phyloP scores from a whole-genome alignment of 2,329 filamentous ascomycete species.

The Colletotrichum lupini region DNA sequence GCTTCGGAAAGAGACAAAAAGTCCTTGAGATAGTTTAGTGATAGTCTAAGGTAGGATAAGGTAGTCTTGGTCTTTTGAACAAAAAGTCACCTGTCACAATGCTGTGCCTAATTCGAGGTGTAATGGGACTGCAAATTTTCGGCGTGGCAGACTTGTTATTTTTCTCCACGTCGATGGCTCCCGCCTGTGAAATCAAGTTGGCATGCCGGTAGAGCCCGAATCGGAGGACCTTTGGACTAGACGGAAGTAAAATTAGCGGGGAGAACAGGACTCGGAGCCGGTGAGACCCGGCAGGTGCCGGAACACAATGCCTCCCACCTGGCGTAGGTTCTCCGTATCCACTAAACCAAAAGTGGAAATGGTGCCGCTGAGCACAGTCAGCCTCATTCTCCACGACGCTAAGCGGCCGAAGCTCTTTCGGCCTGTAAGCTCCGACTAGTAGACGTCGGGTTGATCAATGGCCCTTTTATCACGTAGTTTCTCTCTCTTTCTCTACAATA shows the following conservation, averaged over 20 bases:
- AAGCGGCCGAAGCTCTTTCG: not conserved
- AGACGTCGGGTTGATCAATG: not conserved
- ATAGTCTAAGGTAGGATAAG: no score
- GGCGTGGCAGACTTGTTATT: not conserved
- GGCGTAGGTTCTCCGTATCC: no score
- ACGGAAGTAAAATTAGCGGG: not conserved
- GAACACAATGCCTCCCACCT: not conserved
- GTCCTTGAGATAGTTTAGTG: not conserved
- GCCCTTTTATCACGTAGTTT: not conserved
- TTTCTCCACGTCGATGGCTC: not conserved
- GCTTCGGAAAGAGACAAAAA: not conserved
- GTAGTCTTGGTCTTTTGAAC: not conserved
- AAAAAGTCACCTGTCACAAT: not conserved
- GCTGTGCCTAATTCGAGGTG: not conserved
- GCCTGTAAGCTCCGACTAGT: not conserved
- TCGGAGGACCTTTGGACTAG: not conserved
- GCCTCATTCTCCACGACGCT: constrained; percentile 10
- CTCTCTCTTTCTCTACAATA: not conserved
- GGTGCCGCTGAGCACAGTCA: not conserved
- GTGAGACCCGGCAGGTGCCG: not conserved
- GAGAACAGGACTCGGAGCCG: not conserved
- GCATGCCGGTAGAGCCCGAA: not conserved
- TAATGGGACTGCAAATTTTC: not conserved
- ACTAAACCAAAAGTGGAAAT: not conserved
- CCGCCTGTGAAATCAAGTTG: not conserved